Percentiles rank a stretch among this genome's conserved stretches.
phyloP scores from a whole-genome alignment of 805 yeast genomes.

The Barnettozyma salicaria region DNA sequence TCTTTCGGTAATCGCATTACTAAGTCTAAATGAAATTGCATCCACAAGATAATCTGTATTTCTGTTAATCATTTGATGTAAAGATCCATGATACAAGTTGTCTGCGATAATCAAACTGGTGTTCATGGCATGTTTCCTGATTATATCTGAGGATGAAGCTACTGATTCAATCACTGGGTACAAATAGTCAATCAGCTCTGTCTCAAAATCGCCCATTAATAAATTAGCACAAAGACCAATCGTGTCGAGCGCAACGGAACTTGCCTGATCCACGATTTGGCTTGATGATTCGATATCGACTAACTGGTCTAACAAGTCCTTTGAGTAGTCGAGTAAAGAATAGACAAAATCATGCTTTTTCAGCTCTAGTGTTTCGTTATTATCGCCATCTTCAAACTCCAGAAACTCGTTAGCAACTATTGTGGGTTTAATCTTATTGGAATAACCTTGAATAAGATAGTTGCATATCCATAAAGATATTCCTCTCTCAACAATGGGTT shows the following conservation, averaged over 20 bases:
- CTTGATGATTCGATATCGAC: constrained; percentile 19
- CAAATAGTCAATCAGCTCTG: constrained; percentile 62
- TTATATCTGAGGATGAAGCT: constrained; percentile 45
- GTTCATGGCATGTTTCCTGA: constrained; percentile 46
- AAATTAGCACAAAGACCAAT: constrained; percentile 31
- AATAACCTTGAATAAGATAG: constrained; percentile 25
- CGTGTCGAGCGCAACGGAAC: constrained; percentile 39
- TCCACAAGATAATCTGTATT: constrained; percentile 82
- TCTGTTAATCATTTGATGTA: constrained; percentile 48
- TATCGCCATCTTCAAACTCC: constrained; percentile 25
- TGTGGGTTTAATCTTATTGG: constrained; percentile 11
- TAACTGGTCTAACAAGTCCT: constrained; percentile 35
- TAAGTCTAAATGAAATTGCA: constrained; percentile 61
- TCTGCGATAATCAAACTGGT: constrained; percentile 48
- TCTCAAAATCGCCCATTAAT: constrained; percentile 26
- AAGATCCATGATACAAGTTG: constrained; percentile 48
- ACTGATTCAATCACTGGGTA: constrained; percentile 70
- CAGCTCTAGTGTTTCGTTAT: constrained; percentile 3
- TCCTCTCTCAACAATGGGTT: constrained; percentile 18
- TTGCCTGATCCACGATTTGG: constrained; percentile 13
- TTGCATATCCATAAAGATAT: constrained; percentile 36
- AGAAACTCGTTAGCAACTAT: constrained; percentile 25
- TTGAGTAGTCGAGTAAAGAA: constrained; percentile 35
- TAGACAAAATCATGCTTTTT: constrained; percentile 28
- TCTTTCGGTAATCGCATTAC: constrained; percentile 69